Evolutionary conservation across 2,329 filamentous ascomycete genomes (phyloP), one percentile per base, ranked within the genome.

Genomic region (Emmonsiellopsis sp.): DNA sequence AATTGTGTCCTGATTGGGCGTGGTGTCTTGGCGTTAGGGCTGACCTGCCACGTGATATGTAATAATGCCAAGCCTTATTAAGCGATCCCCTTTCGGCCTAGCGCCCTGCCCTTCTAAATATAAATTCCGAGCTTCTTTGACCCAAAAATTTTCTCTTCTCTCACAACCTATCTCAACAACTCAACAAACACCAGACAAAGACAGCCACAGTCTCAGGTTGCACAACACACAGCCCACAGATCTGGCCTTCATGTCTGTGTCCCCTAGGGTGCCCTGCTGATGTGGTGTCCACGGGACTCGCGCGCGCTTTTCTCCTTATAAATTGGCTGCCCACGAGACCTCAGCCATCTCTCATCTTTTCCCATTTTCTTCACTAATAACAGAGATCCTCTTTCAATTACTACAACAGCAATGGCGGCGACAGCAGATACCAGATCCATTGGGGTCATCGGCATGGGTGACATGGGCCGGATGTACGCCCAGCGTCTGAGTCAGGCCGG

Each of bases 391-490:
- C 35, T 50, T 40, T n/a, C 10, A 11, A 9, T 47, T 41, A 6
- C 16, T 26, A 16, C 38, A 3, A n/a, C 31, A 35, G 56, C 56
- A 42, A 52, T 55, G 47, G 31, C 26, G 10, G 13, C 54, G 20
- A 44, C 15, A 34, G 20, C 34, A 10, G 81, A 85, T 62, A 77
- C 80, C 65, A 89, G 89, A 68, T 83, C 86, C 58, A 81, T 98
- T 61, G 93, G 93, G 61, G 87, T 98, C 67, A 98, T 98, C 69
- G 93, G 93, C 57, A 96, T 98, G 91, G 93, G 93, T 60, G 92
- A 96, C 67, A 98, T 98, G 93, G 93, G 93, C 66, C 95, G 86
- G 80, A 94, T 98, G 89, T 98, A 98, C 72, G 89, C 93, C 66
- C 83, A 86, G 66, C 83, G 84, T 67, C 81, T 98, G 65, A 90